Percentiles rank a stretch among this genome's conserved stretches.
Evolutionary conservation across 306 rosid genomes (phyloP).

Genomic region (Vachellia collinsii): DNA sequence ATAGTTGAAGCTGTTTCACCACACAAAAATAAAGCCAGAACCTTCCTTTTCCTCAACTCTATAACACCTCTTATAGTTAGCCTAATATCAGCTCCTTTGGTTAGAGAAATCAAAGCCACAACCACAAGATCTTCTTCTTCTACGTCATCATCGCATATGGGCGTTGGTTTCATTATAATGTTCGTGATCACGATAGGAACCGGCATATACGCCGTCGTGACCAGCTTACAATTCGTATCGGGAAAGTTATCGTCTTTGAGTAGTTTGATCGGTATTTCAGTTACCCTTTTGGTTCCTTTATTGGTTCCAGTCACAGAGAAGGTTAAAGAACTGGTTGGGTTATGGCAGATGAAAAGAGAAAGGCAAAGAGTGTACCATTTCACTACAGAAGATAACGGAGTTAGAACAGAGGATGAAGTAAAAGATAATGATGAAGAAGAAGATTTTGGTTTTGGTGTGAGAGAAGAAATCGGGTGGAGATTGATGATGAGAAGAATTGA

Average conservation of each 20-base stretch:
- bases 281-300: conserved; percentile 52
- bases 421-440: conserved; percentile 25
- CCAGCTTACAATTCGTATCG: conserved; percentile 52
- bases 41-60: conserved; percentile 66
- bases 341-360: conserved; percentile 46
- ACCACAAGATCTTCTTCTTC: not conserved
- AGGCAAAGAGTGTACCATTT: conserved; percentile 38
- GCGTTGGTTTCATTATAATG: conserved; percentile 56
- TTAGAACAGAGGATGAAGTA: conserved; percentile 24
- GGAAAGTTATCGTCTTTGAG: conserved; percentile 41
- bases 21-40: conserved; percentile 37
- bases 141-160: conserved; percentile 5
- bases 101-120: conserved; percentile 38
- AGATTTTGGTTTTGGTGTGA: not conserved
- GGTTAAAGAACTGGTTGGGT: conserved; percentile 33
- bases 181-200: conserved; percentile 67
- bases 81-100: conserved; percentile 46
- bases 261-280: conserved; percentile 42
- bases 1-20: conserved; percentile 45
- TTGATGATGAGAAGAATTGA: conserved; percentile 66
- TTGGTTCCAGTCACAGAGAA: conserved; percentile 45
- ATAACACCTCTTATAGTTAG: conserved; percentile 48
- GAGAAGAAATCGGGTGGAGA: conserved; percentile 73
- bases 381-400: conserved; percentile 45
- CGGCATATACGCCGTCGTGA: conserved; percentile 63